Evolutionary conservation across 106 monocot genomes (phyloP), one percentile per base, ranked within the genome.

Genomic region (Ottelia alismoides): DNA sequence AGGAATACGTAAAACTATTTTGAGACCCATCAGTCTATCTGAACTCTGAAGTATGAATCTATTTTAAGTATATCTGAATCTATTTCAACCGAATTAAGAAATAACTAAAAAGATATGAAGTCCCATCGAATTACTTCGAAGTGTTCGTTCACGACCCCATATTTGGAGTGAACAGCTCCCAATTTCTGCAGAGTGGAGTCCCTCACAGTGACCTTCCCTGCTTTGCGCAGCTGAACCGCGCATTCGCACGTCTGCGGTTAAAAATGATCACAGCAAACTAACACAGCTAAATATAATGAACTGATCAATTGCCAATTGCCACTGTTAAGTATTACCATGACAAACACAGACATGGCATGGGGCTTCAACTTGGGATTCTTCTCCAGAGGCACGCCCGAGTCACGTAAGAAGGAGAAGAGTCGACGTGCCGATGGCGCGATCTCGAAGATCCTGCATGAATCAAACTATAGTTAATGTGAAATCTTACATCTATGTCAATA

Each of bases 321-420:
- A 31, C 7, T 4, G 16, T 30, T 30, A n/a, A 29, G 20, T 16
- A 5, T 44, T 12, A 88, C 87, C 82, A 78, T 88, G 9, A 82
- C 56, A 25, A 88, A 88, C 25, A 88, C 78, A 0, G 78, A 63
- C 76, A 73, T 72, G 55, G 81, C 81, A 55, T 87, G 77, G 26
- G 72, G 25, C 47, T 88, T 82, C 63, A 88, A 82, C 73, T 82
- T 82, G 0, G 87, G 76, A 50, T 88, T 82, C 67, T 82, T 82
- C 58, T 82, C 78, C 1, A 89, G 57, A 0, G 88, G 79, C 9
- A 80, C 56, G 23, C 57, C 47, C 19, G 88, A 83, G 40, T 83
- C 74, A 0, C 67, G 66, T 14, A 83, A 71, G 76, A 89, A 89
- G 2, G 83, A 71, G 73, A 89, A 89, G 44, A 79, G 65, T 1